Evolutionary conservation across 371 early-diverging fungal genomes (phyloP).

Genomic region (Haplosporangium sp.): DNA sequence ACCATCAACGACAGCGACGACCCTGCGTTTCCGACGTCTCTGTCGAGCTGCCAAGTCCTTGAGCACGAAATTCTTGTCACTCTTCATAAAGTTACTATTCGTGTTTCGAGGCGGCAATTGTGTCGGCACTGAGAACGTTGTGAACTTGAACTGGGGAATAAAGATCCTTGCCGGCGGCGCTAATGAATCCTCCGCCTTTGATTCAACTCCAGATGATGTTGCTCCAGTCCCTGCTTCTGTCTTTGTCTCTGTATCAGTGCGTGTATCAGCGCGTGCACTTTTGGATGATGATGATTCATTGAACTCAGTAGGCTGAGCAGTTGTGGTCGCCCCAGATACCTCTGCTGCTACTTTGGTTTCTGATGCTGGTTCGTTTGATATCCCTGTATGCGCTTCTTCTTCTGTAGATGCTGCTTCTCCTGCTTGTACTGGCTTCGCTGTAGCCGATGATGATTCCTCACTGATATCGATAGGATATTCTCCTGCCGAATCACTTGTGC

Average conservation of each 20-base stretch:
- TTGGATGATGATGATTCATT: no score
- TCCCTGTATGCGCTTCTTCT: no score
- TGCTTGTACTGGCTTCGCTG: no score
- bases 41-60: slow-evolving; percentile 26
- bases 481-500: no score
- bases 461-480: no score
- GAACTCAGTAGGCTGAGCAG: no score
- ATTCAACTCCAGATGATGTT: neutral
- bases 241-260: neutral
- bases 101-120: slow-evolving; percentile 39
- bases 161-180: slow-evolving; percentile 24
- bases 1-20: slow-evolving; percentile 3
- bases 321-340: no score
- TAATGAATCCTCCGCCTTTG: slow-evolving; percentile 2
- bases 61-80: slow-evolving; percentile 48
- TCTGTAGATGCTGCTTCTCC: no score
- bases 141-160: slow-evolving; percentile 48
- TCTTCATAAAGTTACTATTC: slow-evolving; percentile 40
- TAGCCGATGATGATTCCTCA: no score
- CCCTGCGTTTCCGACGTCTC: slow-evolving; percentile 30
- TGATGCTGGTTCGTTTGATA: no score
- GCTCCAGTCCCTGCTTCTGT: neutral
- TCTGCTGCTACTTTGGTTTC: no score
- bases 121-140: slow-evolving; percentile 39
- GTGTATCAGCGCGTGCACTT: neutral